Conservation (phyloP, 768 basidiomycete species). For the Russula lepida region DNA sequence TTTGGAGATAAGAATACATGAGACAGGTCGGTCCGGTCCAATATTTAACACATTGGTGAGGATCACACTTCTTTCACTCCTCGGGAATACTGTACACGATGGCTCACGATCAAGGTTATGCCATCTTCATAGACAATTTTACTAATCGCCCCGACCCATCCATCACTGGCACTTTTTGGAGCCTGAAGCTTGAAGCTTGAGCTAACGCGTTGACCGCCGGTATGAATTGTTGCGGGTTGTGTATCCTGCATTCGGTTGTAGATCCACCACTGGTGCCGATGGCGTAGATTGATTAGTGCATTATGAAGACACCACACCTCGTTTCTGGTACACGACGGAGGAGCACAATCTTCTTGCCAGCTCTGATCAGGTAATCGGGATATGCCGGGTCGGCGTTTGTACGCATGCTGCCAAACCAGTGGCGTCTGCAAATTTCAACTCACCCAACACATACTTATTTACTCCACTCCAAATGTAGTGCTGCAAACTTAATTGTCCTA, state of each 20-base stretch:
- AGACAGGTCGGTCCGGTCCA: neutral
- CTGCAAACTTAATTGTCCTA: neutral
- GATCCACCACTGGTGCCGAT: neutral
- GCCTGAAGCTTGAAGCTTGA: too few species aligned
- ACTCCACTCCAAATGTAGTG: neutral
- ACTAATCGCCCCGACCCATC: neutral
- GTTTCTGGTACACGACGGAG: neutral
- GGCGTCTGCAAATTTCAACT: too few species aligned
- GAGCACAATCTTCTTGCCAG: too few species aligned
- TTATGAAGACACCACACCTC: neutral
- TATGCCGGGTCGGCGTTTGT: neutral
- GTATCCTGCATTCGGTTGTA: neutral
- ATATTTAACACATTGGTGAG: neutral
- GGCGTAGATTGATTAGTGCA: neutral
- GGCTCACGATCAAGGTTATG: neutral
- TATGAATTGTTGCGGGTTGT: neutral
- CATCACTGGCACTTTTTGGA: neutral
- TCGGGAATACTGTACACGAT: neutral
- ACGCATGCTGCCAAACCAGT: too few species aligned
- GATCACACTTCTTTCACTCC: neutral
- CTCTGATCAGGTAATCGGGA: neutral
- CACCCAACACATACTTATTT: too few species aligned
- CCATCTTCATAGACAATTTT: neutral
- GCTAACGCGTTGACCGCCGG: too few species aligned
- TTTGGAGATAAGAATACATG: neutral